Evolutionary conservation across 768 basidiomycete genomes (phyloP).

Genomic region (Boletus insuetus): DNA sequence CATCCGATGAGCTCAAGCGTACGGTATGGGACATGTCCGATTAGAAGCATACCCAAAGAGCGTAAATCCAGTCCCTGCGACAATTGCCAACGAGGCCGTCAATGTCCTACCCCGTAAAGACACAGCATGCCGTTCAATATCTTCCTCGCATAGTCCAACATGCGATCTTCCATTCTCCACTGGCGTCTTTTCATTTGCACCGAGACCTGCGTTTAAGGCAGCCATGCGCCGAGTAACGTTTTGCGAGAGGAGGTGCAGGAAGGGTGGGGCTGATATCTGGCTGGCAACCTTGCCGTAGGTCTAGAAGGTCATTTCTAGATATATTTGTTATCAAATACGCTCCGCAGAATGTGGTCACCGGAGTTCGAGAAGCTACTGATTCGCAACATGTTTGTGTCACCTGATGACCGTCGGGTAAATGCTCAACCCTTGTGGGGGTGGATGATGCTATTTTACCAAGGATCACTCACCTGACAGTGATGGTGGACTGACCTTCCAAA

Average conservation of each 20-base stretch:
- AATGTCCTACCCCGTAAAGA: constrained; percentile 37
- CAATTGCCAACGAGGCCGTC: constrained; percentile 50
- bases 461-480: constrained; percentile 10
- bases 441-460: neutral
- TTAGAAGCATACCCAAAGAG: constrained; percentile 49
- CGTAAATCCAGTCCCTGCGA: constrained; percentile 59
- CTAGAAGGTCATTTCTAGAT: neutral
- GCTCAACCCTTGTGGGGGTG: neutral
- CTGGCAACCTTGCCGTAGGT: neutral
- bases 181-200: constrained; percentile 9
- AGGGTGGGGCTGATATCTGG: neutral
- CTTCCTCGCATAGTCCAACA: constrained; percentile 3
- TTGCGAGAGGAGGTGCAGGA: neutral
- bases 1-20: neutral
- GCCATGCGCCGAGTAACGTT: constrained; percentile 4
- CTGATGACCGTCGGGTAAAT: neutral
- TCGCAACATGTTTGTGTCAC: neutral
- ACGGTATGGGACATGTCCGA: neutral
- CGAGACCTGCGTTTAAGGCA: neutral
- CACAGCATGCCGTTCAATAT: constrained; percentile 8
- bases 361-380: constrained; percentile 1
- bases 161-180: neutral
- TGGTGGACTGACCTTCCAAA: neutral
- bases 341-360: constrained; percentile 3
- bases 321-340: constrained; percentile 3